Percentiles rank a stretch among this genome's conserved stretches.
phyloP scores from a whole-genome alignment of 2,329 filamentous ascomycete genomes.

The Metarhizium humberi region DNA sequence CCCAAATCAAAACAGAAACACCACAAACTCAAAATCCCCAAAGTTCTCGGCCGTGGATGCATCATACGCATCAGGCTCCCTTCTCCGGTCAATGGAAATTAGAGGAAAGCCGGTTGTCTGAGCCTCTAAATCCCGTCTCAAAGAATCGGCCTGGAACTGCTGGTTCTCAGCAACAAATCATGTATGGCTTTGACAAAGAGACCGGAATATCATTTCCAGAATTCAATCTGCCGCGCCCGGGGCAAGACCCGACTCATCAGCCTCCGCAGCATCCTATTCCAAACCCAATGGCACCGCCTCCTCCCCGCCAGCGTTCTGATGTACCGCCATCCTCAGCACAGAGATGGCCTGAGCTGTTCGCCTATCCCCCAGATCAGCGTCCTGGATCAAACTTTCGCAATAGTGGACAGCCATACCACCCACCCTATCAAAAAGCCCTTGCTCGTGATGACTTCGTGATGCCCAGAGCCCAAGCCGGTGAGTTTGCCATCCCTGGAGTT shows the following conservation, averaged over 20 bases:
- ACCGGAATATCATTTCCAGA: constrained; percentile 25
- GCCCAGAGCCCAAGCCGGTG: constrained; percentile 30
- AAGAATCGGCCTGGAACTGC: constrained; percentile 24
- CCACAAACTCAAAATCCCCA: background rate
- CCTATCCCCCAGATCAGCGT: constrained; percentile 9
- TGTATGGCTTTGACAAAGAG: constrained; percentile 42
- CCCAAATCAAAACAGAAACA: too few species aligned
- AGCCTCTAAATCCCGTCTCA: constrained; percentile 33
- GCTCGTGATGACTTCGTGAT: constrained; percentile 18
- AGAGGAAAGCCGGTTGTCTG: constrained; percentile 43
- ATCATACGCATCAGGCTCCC: constrained; percentile 31
- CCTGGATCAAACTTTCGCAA: constrained; percentile 3
- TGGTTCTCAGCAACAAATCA: constrained; percentile 19
- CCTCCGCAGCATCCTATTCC: constrained; percentile 2
- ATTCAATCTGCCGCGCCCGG: constrained; percentile 6
- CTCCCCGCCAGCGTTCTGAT: constrained; percentile 15
- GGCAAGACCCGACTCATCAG: constrained; percentile 13
- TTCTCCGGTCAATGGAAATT: constrained; percentile 41
- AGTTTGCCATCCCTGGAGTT: constrained; percentile 27
- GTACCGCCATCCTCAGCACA: constrained; percentile 42
- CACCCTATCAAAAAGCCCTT: constrained; percentile 10
- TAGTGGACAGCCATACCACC: constrained; percentile 8
- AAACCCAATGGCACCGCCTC: background rate
- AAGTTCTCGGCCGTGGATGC: constrained; percentile 9
- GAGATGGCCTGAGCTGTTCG: constrained; percentile 40